Evolutionary conservation across 1,139 yeast species (phyloP).

Genomic region (Kodamaea ohmeri): DNA sequence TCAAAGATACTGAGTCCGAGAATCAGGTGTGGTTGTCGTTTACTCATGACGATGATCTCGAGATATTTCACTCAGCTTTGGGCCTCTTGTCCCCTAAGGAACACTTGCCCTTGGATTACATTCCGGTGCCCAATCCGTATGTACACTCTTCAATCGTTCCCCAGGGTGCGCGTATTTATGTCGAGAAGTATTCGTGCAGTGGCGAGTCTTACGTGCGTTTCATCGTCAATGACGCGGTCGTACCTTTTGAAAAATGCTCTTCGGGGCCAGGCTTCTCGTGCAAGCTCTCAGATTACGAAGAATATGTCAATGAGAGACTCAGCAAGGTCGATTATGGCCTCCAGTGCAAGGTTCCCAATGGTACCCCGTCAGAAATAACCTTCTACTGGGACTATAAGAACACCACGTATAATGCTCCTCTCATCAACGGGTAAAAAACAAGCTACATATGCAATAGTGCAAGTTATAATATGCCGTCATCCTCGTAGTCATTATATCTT

Average conservation of each 20-base stretch:
- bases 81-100: conserved; percentile 23
- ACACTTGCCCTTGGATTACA: conserved; percentile 22
- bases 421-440: conserved; percentile 14
- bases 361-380: conserved; percentile 17
- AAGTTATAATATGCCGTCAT: too few relatives aligned
- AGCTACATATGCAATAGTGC: too few relatives aligned
- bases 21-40: conserved; percentile 29
- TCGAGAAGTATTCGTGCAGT: conserved; percentile 26
- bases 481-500: too few relatives aligned
- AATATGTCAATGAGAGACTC: conserved; percentile 21
- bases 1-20: conserved; percentile 26
- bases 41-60: conserved; percentile 32
- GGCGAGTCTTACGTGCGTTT: conserved; percentile 25
- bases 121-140: conserved; percentile 28
- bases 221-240: conserved; percentile 30
- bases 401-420: conserved; percentile 27
- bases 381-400: conserved; percentile 33
- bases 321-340: conserved; percentile 17
- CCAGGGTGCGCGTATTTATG: conserved; percentile 29
- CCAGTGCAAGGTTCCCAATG: conserved; percentile 20
- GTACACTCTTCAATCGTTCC: conserved; percentile 27
- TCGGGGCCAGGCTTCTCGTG: conserved; percentile 37
- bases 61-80: conserved; percentile 25
- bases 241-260: conserved; percentile 25
- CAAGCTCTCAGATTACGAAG: conserved; percentile 22